phyloP scores from a whole-genome alignment of 306 rosid genomes.

The Mimosa bimucronata region DNA sequence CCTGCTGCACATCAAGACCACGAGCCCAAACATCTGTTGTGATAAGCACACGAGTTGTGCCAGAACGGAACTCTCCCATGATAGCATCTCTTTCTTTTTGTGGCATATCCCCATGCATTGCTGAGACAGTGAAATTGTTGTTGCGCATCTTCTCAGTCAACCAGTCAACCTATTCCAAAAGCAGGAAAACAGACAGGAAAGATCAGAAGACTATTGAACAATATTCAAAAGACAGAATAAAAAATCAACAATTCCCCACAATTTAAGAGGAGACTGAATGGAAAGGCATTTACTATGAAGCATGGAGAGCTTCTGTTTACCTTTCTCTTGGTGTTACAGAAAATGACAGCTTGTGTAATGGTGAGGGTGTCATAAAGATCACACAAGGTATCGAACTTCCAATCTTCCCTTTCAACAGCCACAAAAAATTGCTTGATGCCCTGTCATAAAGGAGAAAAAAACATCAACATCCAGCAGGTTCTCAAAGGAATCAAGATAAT shows the following conservation, averaged over 20 bases:
- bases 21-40: slow-evolving; percentile 99
- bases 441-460: slow-evolving; percentile 49
- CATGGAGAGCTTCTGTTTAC: slow-evolving; percentile 42
- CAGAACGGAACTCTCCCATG: slow-evolving; percentile 90
- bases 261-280: slow-evolving; percentile 2
- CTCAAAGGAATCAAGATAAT: slow-evolving; percentile 14
- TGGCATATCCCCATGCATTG: slow-evolving; percentile 99
- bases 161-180: slow-evolving; percentile 86
- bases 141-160: slow-evolving; percentile 95
- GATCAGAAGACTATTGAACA: slow-evolving; percentile 1
- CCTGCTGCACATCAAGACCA: slow-evolving; percentile 99
- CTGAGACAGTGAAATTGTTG: slow-evolving; percentile 89
- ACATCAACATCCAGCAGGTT: slow-evolving; percentile 33
- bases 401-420: slow-evolving; percentile 95
- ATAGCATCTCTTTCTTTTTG: slow-evolving; percentile 97
- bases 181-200: slow-evolving; percentile 14
- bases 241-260: background rate
- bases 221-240: slow-evolving; percentile 1
- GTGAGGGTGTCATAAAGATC: slow-evolving; percentile 99
- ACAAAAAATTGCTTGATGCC: slow-evolving; percentile 99
- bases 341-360: slow-evolving; percentile 96
- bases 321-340: slow-evolving; percentile 97
- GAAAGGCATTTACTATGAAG: slow-evolving; percentile 4
- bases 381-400: slow-evolving; percentile 96
- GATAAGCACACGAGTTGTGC: slow-evolving; percentile 90